phyloP scores from a whole-genome alignment of 169 alveolate species.

The Eimeria necatrix region DNA sequence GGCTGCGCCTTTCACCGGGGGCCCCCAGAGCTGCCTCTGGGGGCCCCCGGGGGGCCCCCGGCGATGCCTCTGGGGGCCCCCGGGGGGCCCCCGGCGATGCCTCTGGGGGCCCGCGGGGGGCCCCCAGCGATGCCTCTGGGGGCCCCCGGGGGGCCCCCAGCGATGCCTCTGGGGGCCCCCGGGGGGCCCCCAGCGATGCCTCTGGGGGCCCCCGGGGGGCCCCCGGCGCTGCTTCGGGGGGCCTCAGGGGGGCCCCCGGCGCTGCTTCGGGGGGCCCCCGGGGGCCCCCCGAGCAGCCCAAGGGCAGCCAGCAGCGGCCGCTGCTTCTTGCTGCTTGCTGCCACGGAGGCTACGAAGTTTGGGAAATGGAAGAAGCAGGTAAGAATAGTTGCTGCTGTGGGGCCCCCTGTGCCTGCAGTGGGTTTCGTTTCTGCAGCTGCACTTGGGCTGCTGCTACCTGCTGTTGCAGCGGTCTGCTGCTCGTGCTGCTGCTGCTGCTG shows the following conservation, averaged over 20 bases:
- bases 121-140: neutral
- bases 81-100: constrained; percentile 27
- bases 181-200: neutral
- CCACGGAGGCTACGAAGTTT: constrained; percentile 80
- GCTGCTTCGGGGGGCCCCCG: constrained; percentile 19
- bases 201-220: constrained; percentile 16
- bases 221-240: constrained; percentile 24
- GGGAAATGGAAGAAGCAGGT: constrained; percentile 27
- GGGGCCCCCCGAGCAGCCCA: neutral
- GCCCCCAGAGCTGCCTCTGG: neutral
- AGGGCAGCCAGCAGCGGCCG: neutral
- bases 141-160: neutral
- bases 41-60: neutral
- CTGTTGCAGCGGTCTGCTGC: neutral
- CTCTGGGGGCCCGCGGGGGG: neutral
- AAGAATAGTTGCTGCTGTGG: neutral
- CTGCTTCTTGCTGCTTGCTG: constrained; percentile 74
- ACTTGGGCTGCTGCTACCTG: neutral
- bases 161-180: constrained; percentile 62
- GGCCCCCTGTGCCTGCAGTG: neutral
- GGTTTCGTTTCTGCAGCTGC: neutral
- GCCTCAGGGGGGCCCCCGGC: constrained; percentile 59
- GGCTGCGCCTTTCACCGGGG: constrained; percentile 29
- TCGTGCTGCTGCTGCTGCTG: constrained; percentile 22
- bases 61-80: constrained; percentile 58